Base-by-base conservation (phyloP, 192 early-diverging fungal species). In the Podila horticola region DNA sequence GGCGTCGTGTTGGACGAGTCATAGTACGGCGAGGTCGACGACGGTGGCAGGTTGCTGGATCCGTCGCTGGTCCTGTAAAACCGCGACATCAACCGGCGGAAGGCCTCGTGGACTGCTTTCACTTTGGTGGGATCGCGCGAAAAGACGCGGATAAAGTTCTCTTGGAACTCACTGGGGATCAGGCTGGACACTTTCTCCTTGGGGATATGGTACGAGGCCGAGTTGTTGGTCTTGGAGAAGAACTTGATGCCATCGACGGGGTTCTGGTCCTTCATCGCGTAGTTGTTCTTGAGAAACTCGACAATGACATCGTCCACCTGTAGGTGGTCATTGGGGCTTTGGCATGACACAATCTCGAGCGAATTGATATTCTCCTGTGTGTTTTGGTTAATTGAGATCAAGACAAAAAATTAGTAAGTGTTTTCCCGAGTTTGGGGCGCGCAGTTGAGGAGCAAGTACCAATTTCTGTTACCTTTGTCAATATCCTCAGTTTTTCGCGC, bases 241-340 rank as follows among this genome's bases (percentile, higher is more conserved):
- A 98, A 98, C 41, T 86, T 85, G 67, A 96, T 87, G 33, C 75
- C 79, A 67, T 98, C 95, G 10, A 98, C 92, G 0, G 97, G 97
- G 67, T 99, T 97, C 31, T 90, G 79, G 57, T 91, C 90, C 63
- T 91, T 89, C 90, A 95, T 93, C n/a, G 94, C 94, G 82, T 94
- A 97, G 73, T 94, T 91, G 24, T 97, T 88, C 26, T 87, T 91
- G 10, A 89, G 58, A 62, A 87, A 89, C 50, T 94, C 86, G 4
- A 96, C 86, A 79, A 94, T 90, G 9, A 97, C 89, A 73, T 97
- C 96, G 8, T 88, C 74, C 68, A 88, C 87, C 0, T 41, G 71
- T 41, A 98, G 82, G 64, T 86, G 75, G 58, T 92, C 94, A 41
- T 86, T 88, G 29, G 83, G 72, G 7, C 73, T 65, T 62, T 94